phyloP scores from a whole-genome alignment of 495 filamentous ascomycete species.

The Penicillium flavigenum region DNA sequence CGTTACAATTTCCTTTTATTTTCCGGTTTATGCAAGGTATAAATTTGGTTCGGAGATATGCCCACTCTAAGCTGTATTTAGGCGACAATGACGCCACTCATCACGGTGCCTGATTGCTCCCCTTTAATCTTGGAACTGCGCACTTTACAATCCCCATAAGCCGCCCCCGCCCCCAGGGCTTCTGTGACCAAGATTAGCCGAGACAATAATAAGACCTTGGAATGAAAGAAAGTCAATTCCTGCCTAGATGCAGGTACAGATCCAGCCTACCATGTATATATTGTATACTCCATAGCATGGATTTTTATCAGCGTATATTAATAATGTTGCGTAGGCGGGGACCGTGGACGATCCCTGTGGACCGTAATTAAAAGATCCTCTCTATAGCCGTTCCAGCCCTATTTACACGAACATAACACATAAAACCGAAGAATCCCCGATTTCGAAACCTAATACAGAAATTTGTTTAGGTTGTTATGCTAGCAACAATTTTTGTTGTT shows the following conservation, averaged over 20 bases:
- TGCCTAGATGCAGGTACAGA: no score
- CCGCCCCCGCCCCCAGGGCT: not conserved
- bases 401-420: not conserved
- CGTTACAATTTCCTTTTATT: not conserved
- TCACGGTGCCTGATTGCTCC: not conserved
- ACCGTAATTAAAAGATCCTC: not conserved
- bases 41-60: not conserved
- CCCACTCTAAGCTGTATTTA: not conserved
- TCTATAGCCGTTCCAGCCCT: slow-evolving; percentile 1
- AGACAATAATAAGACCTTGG: no score
- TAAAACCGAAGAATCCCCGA: not conserved
- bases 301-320: no score
- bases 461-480: not conserved
- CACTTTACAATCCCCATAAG: not conserved
- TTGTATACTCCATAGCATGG: no score
- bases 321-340: not conserved
- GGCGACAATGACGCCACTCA: slow-evolving; percentile 2
- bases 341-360: not conserved
- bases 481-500: not conserved
- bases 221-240: no score
- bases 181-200: no score
- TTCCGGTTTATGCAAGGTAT: slow-evolving; percentile 7
- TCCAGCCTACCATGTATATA: no score
- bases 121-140: not conserved
- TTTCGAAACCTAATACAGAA: not conserved